Base-by-base conservation (phyloP, 2,329 filamentous ascomycete genomes). In the Hypoxylon sp. region DNA sequence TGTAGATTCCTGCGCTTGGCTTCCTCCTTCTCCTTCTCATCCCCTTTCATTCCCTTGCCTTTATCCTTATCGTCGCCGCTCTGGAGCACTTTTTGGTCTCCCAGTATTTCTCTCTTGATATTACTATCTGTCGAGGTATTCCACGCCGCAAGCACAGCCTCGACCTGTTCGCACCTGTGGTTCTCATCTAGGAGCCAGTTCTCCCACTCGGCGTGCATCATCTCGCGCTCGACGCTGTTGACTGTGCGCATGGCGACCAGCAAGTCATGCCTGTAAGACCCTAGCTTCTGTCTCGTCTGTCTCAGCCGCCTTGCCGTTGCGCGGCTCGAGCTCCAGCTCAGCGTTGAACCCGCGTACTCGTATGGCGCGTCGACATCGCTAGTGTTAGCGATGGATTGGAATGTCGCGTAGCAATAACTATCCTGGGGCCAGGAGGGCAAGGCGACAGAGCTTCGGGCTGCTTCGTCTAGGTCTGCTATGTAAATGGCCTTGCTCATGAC, bases 211-310 rank as follows among this genome's bases (percentile, higher is more conserved):
- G 91, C 91, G 75, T 89, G 87, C 59, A 98, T 80, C 78, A 97
- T 90, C 79, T 98, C 94, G 64, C 87, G 86, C 83, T 98, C 96
- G 28, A 98, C 89, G 63, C 87, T 91, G 80, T 98, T 98, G 67
- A 98, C 90, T 2, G 98, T 88, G 3, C 94, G 89, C 83, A 98
- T 89, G 4, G 94, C 94, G 4, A 99, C 94, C 2, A 98, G 82
- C 19, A 99, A 84, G 76, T 98, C 94, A 78, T 99, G 93, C 2
- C 96, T 87, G 78, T 98, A 96, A 1, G 88, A 84, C 0, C 92
- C 95, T 0, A 99, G 87, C 23, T 91, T 88, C 79, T 97, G 92
- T 9, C 95, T 87, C n/a, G 93, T 93, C 41, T 90, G 88, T 53
- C 92, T 89, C 32, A 98, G 85, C 19, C 92, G 88, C 13, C 85